Percentiles rank a stretch among this genome's conserved stretches.
These are phyloP conservation scores for Alternaria arbusti DNA, from an alignment of 2,329 filamentous ascomycete genomes.

Conservation along the genomic window DNA sequence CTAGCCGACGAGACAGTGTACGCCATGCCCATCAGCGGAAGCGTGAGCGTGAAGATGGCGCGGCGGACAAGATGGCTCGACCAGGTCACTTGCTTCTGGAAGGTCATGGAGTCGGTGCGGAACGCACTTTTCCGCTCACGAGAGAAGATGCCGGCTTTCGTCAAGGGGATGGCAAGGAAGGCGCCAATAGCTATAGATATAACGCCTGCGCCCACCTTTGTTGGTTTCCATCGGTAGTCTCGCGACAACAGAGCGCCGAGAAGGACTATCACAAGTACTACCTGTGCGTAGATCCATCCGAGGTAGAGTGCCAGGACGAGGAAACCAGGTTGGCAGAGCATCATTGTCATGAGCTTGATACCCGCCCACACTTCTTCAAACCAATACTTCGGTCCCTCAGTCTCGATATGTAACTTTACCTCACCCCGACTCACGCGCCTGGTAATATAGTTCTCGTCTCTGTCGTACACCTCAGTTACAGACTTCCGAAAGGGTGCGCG, in stretches of 20 bases:
- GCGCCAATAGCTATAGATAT: conserved; percentile 72
- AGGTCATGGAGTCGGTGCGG: conserved; percentile 70
- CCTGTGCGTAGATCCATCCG: conserved; percentile 79
- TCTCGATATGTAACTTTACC: conserved; percentile 75
- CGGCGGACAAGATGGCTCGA: conserved; percentile 75
- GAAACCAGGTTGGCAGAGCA: conserved; percentile 78
- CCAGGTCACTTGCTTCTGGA: conserved; percentile 69
- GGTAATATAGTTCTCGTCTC: conserved; percentile 55
- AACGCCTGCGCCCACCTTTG: conserved; percentile 71
- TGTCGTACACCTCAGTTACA: conserved; percentile 63
- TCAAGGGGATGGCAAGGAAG: conserved; percentile 72
- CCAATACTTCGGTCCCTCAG: conserved; percentile 77
- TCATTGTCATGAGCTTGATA: conserved; percentile 68
- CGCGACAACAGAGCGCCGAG: conserved; percentile 74
- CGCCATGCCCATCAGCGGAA: conserved; percentile 70
- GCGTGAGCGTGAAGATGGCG: conserved; percentile 68
- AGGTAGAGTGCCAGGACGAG: conserved; percentile 74
- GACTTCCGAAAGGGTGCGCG: conserved; percentile 72
- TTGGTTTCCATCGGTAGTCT: conserved; percentile 68
- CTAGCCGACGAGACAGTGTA: conserved; percentile 73
- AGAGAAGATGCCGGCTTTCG: conserved; percentile 73
- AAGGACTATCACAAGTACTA: conserved; percentile 73
- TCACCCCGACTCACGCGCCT: conserved; percentile 72
- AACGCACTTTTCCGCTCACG: conserved; percentile 66
- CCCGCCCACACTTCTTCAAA: conserved; percentile 78